Conservation (phyloP, 352 stramenopile species). For the Globisporangium nagaii region DNA sequence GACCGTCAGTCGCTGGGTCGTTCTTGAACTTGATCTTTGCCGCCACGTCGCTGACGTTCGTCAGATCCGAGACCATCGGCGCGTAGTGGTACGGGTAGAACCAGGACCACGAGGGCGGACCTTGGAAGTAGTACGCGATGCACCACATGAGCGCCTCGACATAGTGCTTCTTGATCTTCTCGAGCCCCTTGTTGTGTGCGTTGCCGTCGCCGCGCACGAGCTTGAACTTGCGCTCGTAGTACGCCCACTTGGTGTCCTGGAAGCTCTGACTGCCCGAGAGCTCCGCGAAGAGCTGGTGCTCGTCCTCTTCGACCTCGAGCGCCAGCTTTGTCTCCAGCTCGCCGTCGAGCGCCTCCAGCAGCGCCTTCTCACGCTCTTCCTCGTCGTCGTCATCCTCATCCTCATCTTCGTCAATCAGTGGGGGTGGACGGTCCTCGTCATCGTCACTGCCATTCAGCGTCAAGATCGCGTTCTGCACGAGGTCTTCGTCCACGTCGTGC, state of each 20-base stretch:
- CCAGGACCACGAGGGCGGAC: conserved; percentile 97
- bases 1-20: conserved; percentile 50
- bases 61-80: conserved; percentile 97
- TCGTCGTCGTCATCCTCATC: conserved; percentile 32
- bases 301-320: conserved; percentile 30
- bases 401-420: conserved; percentile 36
- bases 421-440: conserved; percentile 11
- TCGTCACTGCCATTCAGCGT: conserved; percentile 28
- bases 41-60: conserved; percentile 74
- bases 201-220: conserved; percentile 52
- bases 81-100: conserved; percentile 99
- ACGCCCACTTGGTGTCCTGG: conserved; percentile 81
- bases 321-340: conserved; percentile 38
- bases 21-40: conserved; percentile 82
- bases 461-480: conserved; percentile 42
- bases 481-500: conserved; percentile 38
- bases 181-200: conserved; percentile 43
- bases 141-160: conserved; percentile 79
- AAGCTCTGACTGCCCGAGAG: conserved; percentile 66
- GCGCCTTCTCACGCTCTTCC: conserved; percentile 44
- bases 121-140: conserved; percentile 85
- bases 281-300: conserved; percentile 38
- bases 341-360: conserved; percentile 60
- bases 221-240: conserved; percentile 81
- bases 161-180: conserved; percentile 68